phyloP scores from a whole-genome alignment of 2,329 filamentous ascomycete species.

The Pseudophaeomoniella oleicola region DNA sequence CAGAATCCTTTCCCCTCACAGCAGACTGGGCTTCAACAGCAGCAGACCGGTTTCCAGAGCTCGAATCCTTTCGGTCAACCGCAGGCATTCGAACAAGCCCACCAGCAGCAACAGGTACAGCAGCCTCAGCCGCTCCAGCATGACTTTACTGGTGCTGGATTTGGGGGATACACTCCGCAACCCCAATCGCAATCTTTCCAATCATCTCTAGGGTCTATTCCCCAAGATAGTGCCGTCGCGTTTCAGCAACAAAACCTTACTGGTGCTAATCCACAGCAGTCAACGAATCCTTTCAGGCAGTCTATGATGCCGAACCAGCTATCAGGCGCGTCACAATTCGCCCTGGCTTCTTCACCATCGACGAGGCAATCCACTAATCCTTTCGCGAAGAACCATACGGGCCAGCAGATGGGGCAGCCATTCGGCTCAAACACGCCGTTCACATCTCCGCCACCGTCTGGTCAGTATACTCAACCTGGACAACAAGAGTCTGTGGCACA shows the following conservation, averaged over 20 bases:
- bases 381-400: conserved; percentile 52
- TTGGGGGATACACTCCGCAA: conserved; percentile 64
- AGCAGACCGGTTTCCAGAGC: conserved; percentile 5
- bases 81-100: conserved; percentile 9
- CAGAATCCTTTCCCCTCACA: conserved; percentile 10
- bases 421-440: conserved; percentile 12
- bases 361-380: conserved; percentile 67
- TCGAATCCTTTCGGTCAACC: conserved; percentile 22
- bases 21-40: conserved; percentile 11
- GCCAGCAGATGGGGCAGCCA: conserved; percentile 5
- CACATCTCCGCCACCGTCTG: conserved; percentile 19
- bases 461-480: conserved; percentile 15
- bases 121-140: conserved; percentile 38
- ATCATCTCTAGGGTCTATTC: conserved; percentile 27
- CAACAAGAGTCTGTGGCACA: conserved; percentile 21
- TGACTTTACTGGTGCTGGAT: conserved; percentile 60
- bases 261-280: conserved; percentile 36
- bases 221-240: conserved; percentile 31
- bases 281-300: conserved; percentile 85
- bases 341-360: conserved; percentile 26
- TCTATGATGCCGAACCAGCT: conserved; percentile 57
- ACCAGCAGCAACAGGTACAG: conserved; percentile 11
- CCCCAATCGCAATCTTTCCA: conserved; percentile 39
- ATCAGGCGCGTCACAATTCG: conserved; percentile 21
- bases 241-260: conserved; percentile 27